These are phyloP conservation scores for Psilocybe cubensis DNA, from an alignment of 768 basidiomycete species.

Conservation along the genomic window DNA sequence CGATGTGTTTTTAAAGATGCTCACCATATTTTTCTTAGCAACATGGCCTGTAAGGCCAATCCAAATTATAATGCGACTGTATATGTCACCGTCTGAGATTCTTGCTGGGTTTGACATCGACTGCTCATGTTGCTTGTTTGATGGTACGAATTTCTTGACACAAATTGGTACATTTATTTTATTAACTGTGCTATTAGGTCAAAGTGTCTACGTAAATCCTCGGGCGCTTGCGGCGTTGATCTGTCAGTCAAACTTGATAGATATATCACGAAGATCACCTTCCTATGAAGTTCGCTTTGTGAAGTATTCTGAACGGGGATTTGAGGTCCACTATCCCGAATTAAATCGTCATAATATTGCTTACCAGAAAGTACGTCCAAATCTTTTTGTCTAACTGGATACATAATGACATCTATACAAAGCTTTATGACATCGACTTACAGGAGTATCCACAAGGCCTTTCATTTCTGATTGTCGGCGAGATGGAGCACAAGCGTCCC, in stretches of 20 bases:
- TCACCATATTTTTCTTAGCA: not conserved
- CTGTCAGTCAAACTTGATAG: conserved; percentile 62
- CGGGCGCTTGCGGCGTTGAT: conserved; percentile 46
- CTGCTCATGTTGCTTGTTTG: not conserved
- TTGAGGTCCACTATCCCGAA: conserved; percentile 56
- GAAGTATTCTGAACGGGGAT: conserved; percentile 55
- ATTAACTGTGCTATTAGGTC: not conserved
- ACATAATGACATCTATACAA: not conserved
- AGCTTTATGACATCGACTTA: too few relatives aligned
- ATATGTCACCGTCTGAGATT: not conserved
- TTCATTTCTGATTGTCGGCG: too few relatives aligned
- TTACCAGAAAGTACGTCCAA: not conserved
- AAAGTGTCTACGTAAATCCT: conserved; percentile 18
- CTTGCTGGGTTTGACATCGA: not conserved
- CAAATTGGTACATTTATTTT: too few relatives aligned
- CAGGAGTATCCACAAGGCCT: not conserved
- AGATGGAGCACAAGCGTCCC: too few relatives aligned
- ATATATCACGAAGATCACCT: conserved; percentile 58
- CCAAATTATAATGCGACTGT: not conserved
- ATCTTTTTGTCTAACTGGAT: not conserved
- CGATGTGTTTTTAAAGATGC: too few relatives aligned
- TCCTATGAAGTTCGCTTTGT: conserved; percentile 63
- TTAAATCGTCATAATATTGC: conserved; percentile 34
- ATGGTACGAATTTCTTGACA: not conserved
- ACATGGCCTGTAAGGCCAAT: not conserved